These are phyloP conservation scores for Cercospora canescens DNA, from an alignment of 2,329 filamentous ascomycete species.

Conservation along the genomic window DNA sequence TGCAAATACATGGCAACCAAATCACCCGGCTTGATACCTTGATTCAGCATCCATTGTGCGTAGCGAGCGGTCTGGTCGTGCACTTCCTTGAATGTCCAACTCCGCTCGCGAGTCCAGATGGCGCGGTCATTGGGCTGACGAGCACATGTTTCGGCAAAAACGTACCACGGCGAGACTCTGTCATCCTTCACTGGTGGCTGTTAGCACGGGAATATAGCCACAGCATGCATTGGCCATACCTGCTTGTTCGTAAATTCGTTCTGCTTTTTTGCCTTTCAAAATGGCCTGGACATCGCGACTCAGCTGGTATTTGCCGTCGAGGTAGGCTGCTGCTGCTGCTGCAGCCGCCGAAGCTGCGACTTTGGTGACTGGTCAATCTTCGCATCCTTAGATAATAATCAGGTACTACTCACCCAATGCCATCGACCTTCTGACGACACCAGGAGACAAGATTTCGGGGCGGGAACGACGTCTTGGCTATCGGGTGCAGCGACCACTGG, in stretches of 20 bases:
- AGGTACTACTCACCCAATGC: neutral
- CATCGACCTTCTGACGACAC: neutral
- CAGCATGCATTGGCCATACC: slow-evolving; percentile 39
- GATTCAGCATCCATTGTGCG: slow-evolving; percentile 59
- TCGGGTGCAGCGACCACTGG: neutral
- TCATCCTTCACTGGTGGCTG: slow-evolving; percentile 19
- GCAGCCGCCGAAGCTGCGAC: slow-evolving; percentile 26
- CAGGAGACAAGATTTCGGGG: neutral
- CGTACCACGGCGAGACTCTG: slow-evolving; percentile 30
- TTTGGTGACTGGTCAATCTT: neutral
- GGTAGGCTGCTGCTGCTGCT: slow-evolving; percentile 50
- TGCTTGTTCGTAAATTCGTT: slow-evolving; percentile 50
- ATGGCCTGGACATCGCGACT: slow-evolving; percentile 58
- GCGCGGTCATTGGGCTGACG: slow-evolving; percentile 51
- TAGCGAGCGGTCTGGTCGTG: slow-evolving; percentile 59
- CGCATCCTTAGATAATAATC: neutral
- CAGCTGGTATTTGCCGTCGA: slow-evolving; percentile 69
- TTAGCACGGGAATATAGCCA: neutral
- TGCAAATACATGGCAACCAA: slow-evolving; percentile 34
- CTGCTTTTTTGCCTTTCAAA: slow-evolving; percentile 43
- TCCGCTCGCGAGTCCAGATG: slow-evolving; percentile 63
- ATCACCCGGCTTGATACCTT: slow-evolving; percentile 35
- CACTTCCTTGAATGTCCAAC: slow-evolving; percentile 59
- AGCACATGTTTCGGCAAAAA: slow-evolving; percentile 27
- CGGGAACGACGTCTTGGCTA: neutral